These are phyloP conservation scores for Bolboschoenus planiculmis DNA, from an alignment of 176 grass and related monocot genomes.

Conservation along the genomic window DNA sequence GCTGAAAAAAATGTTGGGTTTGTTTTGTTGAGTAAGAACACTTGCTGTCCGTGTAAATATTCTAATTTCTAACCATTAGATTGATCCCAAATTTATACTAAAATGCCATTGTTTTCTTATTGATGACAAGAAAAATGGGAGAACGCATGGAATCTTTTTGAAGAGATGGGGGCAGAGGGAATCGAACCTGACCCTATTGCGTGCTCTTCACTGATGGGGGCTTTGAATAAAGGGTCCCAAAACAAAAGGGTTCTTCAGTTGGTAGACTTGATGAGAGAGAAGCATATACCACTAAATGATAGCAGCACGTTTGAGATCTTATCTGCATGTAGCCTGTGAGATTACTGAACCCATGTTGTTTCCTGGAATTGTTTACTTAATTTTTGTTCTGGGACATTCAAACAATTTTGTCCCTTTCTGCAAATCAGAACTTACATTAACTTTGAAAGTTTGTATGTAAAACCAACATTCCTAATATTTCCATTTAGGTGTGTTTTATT, in stretches of 20 bases:
- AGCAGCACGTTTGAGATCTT: constrained; percentile 75
- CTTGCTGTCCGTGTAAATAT: background rate
- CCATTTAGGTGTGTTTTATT: background rate
- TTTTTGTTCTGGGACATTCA: constrained; percentile 13
- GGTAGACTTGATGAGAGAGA: constrained; percentile 68
- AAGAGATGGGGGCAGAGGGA: constrained; percentile 63
- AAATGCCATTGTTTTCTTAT: constrained; percentile 31
- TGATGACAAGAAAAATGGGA: constrained; percentile 57
- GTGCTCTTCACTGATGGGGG: constrained; percentile 76
- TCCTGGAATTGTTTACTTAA: background rate
- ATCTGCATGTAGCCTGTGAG: constrained; percentile 84
- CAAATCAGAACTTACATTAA: constrained; percentile 4
- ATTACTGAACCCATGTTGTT: constrained; percentile 9
- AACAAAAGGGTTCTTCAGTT: constrained; percentile 61
- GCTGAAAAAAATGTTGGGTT: background rate
- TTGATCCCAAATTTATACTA: background rate
- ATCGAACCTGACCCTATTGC: constrained; percentile 59
- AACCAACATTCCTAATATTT: constrained; percentile 3
- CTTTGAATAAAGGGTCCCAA: constrained; percentile 65
- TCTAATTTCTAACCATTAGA: background rate
- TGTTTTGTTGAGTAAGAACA: too few species aligned
- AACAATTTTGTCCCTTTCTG: background rate
- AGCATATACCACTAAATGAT: constrained; percentile 56
- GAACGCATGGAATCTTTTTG: constrained; percentile 60
- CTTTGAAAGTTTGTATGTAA: background rate